phyloP scores from a whole-genome alignment of 2,329 filamentous ascomycete genomes.

The Phialemonium atrogriseum region DNA sequence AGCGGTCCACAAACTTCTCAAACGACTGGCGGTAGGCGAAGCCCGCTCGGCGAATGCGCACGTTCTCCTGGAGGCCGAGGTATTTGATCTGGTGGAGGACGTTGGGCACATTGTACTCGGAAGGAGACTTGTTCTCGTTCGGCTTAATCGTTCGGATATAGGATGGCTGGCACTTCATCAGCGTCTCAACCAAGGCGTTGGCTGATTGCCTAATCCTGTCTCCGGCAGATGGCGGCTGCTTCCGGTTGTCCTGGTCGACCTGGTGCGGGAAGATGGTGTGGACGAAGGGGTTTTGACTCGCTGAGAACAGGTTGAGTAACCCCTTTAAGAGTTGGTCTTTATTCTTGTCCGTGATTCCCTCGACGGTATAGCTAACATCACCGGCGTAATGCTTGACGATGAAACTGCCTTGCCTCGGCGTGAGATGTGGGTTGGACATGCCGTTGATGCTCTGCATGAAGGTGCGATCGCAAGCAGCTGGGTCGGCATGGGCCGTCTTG shows the following conservation, averaged over 20 bases:
- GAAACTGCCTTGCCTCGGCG: conserved; percentile 87
- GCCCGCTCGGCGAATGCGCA: conserved; percentile 89
- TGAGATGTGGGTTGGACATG: conserved; percentile 85
- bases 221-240: conserved; percentile 86
- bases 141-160: conserved; percentile 99
- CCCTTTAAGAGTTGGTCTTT: conserved; percentile 97
- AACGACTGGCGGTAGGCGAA: conserved; percentile 97
- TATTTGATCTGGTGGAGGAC: conserved; percentile 99
- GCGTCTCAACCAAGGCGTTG: conserved; percentile 85
- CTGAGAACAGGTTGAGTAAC: conserved; percentile 75
- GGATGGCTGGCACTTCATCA: conserved; percentile 96
- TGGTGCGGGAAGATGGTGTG: conserved; percentile 86
- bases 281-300: conserved; percentile 77
- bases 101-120: conserved; percentile 85
- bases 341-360: conserved; percentile 99
- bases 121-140: conserved; percentile 95
- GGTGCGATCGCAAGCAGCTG: conserved; percentile 85
- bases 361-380: conserved; percentile 88
- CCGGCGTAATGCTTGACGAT: conserved; percentile 99
- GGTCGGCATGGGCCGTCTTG: conserved; percentile 95
- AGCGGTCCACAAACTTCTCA: conserved; percentile 96
- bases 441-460: conserved; percentile 91
- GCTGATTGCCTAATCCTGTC: conserved; percentile 94
- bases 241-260: conserved; percentile 92
- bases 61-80: conserved; percentile 97